Base-by-base conservation (phyloP, 1,284 basidiomycete species). In the Psilocybe mexicana region DNA sequence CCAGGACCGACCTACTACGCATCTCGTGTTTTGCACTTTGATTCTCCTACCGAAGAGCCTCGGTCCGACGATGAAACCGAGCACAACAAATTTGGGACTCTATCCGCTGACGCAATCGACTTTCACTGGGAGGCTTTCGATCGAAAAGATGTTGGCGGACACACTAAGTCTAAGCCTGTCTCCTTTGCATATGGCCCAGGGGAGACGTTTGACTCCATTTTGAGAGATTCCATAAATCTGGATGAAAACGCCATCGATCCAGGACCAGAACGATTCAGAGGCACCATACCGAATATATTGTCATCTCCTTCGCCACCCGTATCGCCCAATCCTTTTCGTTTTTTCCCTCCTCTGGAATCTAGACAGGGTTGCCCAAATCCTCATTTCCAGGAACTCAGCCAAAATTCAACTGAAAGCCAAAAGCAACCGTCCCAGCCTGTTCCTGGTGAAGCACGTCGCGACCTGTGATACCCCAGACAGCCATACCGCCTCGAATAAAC, bases 91-190 rank as follows among this genome's bases (percentile, higher is more conserved):
- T 70, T 71, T 53, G 67, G 70, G 64, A 69, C 18, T 18, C 18
- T 78, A 51, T 75, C 79, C 65, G 70, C 73, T 49, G 67, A 72
- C 3, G 62, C 65, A 3, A 69, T 86, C 3, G 80, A 82, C 62
- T 88, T 88, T 62, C 75, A 67, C 53, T 87, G 86, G 86, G 70
- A 72, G 49, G 79, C 79, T 12, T 85, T 83, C 61, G 69, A 79
- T 57, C 72, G 74, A 48, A 69, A 74, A 59, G 51, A 49, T n/a
- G 52, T 64, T 33, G 52, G 54, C 43, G 59, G 53, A 8, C 60
- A 60, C 48, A 33, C 4, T 23, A 14, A 24, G 4, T 30, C 46
- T 36, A 53, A 60, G 36, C 48, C 49, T 18, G 52, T 48, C n/a
- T 55, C 54, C 6, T 64, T 62, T 48, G 60, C 50, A 24, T 51